Conservation (phyloP, 768 basidiomycete species). For the Suillus fuscotomentosus region DNA sequence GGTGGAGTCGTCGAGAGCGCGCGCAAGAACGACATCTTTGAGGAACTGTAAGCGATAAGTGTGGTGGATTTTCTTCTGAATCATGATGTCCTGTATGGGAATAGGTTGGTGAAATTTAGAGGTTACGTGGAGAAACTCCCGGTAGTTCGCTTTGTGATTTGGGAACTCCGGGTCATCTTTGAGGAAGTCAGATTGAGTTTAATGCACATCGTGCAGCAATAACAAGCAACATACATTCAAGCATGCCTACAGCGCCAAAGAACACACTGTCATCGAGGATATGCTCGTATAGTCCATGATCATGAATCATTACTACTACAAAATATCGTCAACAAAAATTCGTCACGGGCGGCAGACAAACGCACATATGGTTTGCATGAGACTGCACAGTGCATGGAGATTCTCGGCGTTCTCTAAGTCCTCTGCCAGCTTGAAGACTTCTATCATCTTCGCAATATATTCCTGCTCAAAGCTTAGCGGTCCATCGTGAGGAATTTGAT, state of each 20-base stretch:
- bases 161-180: slow-evolving; percentile 97
- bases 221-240: slow-evolving; percentile 76
- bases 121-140: slow-evolving; percentile 82
- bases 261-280: slow-evolving; percentile 92
- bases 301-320: slow-evolving; percentile 92
- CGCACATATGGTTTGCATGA: slow-evolving; percentile 94
- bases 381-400: slow-evolving; percentile 84
- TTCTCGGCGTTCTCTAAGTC: slow-evolving; percentile 90
- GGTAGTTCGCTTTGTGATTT: slow-evolving; percentile 94
- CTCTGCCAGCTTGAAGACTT: slow-evolving; percentile 85
- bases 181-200: slow-evolving; percentile 16
- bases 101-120: slow-evolving; percentile 91
- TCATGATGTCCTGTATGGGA: slow-evolving; percentile 67
- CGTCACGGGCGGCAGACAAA: slow-evolving; percentile 10
- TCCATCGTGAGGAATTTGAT: slow-evolving; percentile 8
- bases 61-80: slow-evolving; percentile 91
- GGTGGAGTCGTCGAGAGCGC: slow-evolving; percentile 92
- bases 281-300: slow-evolving; percentile 92
- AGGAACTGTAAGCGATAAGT: slow-evolving; percentile 97
- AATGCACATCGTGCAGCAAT: slow-evolving; percentile 6
- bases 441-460: slow-evolving; percentile 84
- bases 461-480: slow-evolving; percentile 46
- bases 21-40: slow-evolving; percentile 96
- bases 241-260: slow-evolving; percentile 90
- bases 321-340: slow-evolving; percentile 6